Evolutionary conservation across 2,329 filamentous ascomycete species (phyloP), one percentile per base, ranked within the genome.

Genomic region (Stachybotrys echinatus): DNA sequence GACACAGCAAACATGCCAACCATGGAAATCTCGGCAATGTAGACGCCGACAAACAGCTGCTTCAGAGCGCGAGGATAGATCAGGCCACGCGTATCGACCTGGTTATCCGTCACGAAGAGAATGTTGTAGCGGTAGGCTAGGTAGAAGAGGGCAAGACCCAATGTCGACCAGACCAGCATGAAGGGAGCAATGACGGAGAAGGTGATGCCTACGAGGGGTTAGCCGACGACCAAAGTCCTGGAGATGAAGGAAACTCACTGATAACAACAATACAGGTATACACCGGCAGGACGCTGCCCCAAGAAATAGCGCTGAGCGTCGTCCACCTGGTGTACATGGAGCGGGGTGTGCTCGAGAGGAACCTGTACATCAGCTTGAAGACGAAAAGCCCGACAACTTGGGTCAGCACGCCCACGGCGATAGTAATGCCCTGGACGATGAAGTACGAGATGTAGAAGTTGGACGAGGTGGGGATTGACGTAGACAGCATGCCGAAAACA

Each of bases 381-480:
- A 92, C 65, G 51, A 91, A 68, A 51, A 92, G 75, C 12, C 87
- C 72, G 3, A 71, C 61, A 12, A 73, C 87, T 61, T 92, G 88
- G 38, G 92, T 78, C 12, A 96, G 68, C 12, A 85, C 82, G 48
- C 83, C 79, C 1, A 87, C 79, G n/a, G 89, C 85, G 55, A 92
- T 82, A 0, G 84, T 86, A 45, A 95, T 73, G 47, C 89, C 91
- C 66, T 96, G 90, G 1, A 96, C 75, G 39, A 95, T 83, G 57
- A 96, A 92, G 71, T 95, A 96, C 14, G 70, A 89, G 48, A 97
- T 86, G 71, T 96, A 99, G 63, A 97, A 95, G 72, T 95, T 97
- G 55, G 91, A 92, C 0, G 90, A 84, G 42, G 81, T 85, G 12
- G 94, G 94, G 18, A 99, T 75, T 47, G 87, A 84, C 10, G 74